Conservation (phyloP, 306 rosid species). For the Canavalia ensiformis region DNA sequence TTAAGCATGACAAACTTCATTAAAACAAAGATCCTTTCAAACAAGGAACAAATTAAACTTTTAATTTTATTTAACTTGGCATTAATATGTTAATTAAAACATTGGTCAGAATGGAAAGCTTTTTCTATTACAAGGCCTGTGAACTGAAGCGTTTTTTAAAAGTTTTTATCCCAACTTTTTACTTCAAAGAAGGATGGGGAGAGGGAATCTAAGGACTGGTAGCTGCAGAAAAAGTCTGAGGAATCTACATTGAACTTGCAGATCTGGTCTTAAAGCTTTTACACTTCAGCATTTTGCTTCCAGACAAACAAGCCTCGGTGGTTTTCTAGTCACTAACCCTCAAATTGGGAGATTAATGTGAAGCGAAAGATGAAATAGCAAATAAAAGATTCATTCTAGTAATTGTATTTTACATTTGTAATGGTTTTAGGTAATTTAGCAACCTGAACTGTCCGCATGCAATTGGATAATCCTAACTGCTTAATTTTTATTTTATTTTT, state of each 20-base stretch:
- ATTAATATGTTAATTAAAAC: neutral
- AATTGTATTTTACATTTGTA: constrained; percentile 36
- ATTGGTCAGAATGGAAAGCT: neutral
- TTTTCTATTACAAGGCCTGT: constrained; percentile 26
- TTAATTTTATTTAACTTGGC: neutral
- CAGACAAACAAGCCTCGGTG: neutral
- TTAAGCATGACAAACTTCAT: neutral
- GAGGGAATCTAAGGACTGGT: constrained; percentile 58
- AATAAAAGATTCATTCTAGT: neutral
- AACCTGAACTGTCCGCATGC: constrained; percentile 35
- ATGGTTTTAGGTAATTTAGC: constrained; percentile 35
- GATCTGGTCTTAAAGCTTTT: constrained; percentile 56
- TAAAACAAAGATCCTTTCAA: neutral
- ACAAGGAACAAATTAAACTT: neutral
- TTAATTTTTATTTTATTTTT: neutral
- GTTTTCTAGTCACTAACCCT: constrained; percentile 32
- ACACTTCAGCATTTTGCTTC: constrained; percentile 30
- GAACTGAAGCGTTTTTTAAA: neutral
- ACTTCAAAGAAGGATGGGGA: constrained; percentile 35
- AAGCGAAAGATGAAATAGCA: constrained; percentile 31
- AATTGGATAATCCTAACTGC: constrained; percentile 40
- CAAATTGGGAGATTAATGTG: constrained; percentile 33
- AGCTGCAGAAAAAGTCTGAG: constrained; percentile 50
- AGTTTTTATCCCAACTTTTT: constrained; percentile 23
- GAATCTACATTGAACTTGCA: constrained; percentile 56